Base-by-base conservation (phyloP, 148 eudicot genomes). In the Selenicereus undatus region DNA sequence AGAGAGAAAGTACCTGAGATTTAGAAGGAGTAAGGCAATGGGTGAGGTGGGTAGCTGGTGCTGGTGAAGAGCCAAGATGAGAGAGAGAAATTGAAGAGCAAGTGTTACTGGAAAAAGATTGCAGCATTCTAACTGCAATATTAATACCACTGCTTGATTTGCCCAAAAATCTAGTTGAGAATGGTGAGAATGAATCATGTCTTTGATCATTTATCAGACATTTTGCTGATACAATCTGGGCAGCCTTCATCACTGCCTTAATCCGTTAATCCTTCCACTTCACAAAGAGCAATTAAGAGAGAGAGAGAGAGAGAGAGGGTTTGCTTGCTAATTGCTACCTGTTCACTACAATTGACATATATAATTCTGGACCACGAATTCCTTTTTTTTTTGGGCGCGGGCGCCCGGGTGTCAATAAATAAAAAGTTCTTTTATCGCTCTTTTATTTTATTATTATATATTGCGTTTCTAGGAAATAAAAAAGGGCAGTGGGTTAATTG, bases 1-100 rank as follows among this genome's bases (percentile, higher is more conserved):
- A 39, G 52, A 43, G 75, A 79, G 76, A 79, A 43, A 39, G 56
- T 4, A 80, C 82, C 82, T 80, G 76, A 35, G 70, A 26, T 8
- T 80, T 11, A 70, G 76, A 26, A 20, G 26, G 39, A 14, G 70
- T 39, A 18, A 72, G 82, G 27, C 82, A 80, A 64, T 73, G 71
- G 51, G 29, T 35, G 56, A 80, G 18, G 0, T 56, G 60, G 36
- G 60, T 24, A 50, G 76, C 52, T 42, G 75, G 16, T 71, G 74
- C 8, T 11, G 60, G 20, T 64, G 21, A 74, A 24, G 21, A 56
- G 20, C 82, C 54, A n/a, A 24, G 24, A 26, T 22, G 76, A 36
- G 51, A 43, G 20, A 72, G 21, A 36, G 35, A 22, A 75, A 51
- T 17, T 48, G 77, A 48, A 43, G 16, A 75, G n/a, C 62, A 50